Conservation (phyloP, 164 flowering plant genomes). For the Stephania japonica region DNA sequence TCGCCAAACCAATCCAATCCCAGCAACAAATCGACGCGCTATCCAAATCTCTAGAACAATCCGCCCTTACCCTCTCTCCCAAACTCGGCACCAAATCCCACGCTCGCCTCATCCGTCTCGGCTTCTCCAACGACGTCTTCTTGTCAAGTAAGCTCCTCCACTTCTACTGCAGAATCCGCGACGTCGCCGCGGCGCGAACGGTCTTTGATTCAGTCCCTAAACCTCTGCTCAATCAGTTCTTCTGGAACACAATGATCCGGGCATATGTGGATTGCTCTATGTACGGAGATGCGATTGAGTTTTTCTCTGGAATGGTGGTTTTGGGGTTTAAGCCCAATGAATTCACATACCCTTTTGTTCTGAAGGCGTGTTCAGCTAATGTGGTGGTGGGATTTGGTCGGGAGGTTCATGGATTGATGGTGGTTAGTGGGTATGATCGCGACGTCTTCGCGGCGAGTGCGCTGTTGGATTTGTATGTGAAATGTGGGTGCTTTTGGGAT, state of each 20-base stretch:
- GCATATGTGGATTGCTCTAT: constrained; percentile 10
- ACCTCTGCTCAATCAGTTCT: constrained; percentile 16
- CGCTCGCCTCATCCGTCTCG: constrained; percentile 18
- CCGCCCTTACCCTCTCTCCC: constrained; percentile 7
- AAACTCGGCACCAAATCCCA: constrained; percentile 21
- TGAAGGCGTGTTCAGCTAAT: constrained; percentile 18
- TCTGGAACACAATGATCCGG: constrained; percentile 24
- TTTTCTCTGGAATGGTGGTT: constrained; percentile 18
- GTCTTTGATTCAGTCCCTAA: constrained; percentile 8
- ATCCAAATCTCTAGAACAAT: constrained; percentile 10
- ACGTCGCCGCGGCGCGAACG: constrained; percentile 15
- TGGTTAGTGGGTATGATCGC: constrained; percentile 16
- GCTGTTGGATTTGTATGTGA: constrained; percentile 20
- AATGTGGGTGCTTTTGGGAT: constrained; percentile 18
- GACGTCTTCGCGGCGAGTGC: constrained; percentile 24
- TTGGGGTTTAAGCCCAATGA: constrained; percentile 19
- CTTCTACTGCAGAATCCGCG: constrained; percentile 16
- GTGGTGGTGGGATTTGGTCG: constrained; percentile 8
- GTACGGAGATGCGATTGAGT: constrained; percentile 8
- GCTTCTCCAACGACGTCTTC: constrained; percentile 16
- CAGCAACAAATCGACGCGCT: neutral
- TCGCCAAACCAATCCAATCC: neutral
- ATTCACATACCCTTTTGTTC: constrained; percentile 27
- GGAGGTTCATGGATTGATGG: constrained; percentile 22
- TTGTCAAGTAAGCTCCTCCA: constrained; percentile 25